phyloP scores from a whole-genome alignment of 345 rosid genomes.

The Rhodamnia rubescens region DNA sequence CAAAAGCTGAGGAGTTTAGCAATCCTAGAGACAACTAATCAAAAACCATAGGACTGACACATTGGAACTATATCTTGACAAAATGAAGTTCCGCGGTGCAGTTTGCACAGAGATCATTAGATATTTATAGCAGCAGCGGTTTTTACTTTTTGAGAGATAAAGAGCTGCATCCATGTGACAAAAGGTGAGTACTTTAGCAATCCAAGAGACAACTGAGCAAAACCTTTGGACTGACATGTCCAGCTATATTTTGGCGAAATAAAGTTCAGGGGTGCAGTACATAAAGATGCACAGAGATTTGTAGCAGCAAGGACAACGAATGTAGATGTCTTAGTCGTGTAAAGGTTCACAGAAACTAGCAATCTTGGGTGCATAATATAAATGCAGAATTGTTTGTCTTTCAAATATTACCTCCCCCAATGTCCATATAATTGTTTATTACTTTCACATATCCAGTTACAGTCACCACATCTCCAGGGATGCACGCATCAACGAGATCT shows the following conservation, averaged over 20 bases:
- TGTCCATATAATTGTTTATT: constrained; percentile 80
- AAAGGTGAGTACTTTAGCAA: neutral
- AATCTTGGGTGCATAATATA: neutral
- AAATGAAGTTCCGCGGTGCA: neutral
- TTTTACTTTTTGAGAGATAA: neutral
- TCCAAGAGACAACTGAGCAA: neutral
- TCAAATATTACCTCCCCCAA: constrained; percentile 74
- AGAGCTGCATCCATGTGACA: neutral
- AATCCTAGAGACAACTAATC: neutral
- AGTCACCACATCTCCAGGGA: constrained; percentile 98
- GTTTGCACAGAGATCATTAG: neutral
- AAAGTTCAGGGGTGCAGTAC: neutral
- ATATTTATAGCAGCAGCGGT: neutral
- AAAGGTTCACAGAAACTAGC: neutral
- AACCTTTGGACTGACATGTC: neutral
- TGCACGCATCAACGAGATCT: constrained; percentile 84
- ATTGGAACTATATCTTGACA: neutral
- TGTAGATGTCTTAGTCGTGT: neutral
- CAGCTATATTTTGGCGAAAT: neutral
- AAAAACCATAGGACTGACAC: neutral
- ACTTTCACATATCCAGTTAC: constrained; percentile 89
- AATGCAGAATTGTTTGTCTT: neutral
- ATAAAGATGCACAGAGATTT: neutral
- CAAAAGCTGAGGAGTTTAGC: neutral
- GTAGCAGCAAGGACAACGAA: neutral